These are phyloP conservation scores for Solanum dulcamara DNA, from an alignment of 257 asterid genomes.

Conservation along the genomic window DNA sequence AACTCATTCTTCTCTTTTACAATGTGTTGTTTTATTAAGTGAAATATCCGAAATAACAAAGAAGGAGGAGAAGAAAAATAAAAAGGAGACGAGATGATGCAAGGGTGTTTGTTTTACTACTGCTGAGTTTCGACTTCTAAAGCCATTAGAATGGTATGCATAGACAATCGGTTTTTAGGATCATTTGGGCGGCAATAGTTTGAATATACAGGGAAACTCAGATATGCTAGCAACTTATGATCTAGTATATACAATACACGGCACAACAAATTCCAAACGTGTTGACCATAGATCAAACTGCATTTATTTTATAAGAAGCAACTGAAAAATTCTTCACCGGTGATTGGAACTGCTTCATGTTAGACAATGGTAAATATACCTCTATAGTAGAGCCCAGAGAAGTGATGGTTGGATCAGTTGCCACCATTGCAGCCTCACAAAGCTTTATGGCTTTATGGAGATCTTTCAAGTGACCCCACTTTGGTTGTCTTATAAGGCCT, in stretches of 20 bases:
- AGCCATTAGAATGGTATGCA: not conserved
- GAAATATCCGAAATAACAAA: not conserved
- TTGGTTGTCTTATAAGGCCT: slow-evolving; percentile 70
- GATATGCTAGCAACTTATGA: not conserved
- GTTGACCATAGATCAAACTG: not conserved
- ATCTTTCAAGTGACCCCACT: slow-evolving; percentile 84
- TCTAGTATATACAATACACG: not conserved
- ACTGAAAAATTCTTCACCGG: not conserved
- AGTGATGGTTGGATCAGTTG: slow-evolving; percentile 52
- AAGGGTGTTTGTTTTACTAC: not conserved
- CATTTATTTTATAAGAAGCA: not conserved
- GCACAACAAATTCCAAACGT: not conserved
- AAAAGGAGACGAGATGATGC: not conserved
- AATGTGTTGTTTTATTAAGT: not conserved
- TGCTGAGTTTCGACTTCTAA: not conserved
- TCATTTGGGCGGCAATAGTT: not conserved
- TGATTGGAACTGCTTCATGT: not conserved
- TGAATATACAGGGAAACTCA: not conserved
- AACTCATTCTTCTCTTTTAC: not conserved
- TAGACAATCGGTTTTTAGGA: not conserved
- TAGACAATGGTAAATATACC: slow-evolving; percentile 20
- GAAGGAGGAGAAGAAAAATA: not conserved
- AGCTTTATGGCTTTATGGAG: slow-evolving; percentile 73
- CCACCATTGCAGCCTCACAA: slow-evolving; percentile 77
- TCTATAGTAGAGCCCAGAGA: slow-evolving; percentile 58